Evolutionary conservation across 345 rosid genomes (phyloP), one percentile per base, ranked within the genome.

Genomic region (Sisymbrium irio): DNA sequence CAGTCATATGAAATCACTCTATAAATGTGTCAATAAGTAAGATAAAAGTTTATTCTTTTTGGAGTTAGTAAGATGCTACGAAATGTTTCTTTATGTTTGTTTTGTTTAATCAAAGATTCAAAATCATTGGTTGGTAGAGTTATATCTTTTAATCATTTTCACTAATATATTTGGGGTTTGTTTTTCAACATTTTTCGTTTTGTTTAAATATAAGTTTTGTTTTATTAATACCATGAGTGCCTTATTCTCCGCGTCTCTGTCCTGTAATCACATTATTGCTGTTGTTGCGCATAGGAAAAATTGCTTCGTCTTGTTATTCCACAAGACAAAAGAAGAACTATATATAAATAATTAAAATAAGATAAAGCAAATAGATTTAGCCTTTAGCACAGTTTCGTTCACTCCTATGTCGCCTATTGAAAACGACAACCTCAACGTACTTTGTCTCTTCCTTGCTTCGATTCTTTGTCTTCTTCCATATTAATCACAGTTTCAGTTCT

Each of bases 191-290:
- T 5, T 49, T 49, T 20, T 49, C 11, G 14, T 19, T 20, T 49
- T 19, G 13, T 13, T 49, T 50, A 12, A 22, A 50, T 50, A 20
- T 13, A 49, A 49, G 4, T 10, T 66, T 15, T 40, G 44, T 55
- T 47, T 36, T 37, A 12, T 50, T 50, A n/a, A 61, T 27, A 55
- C 40, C 36, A 63, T 69, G 53, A 70, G 67, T 82, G 85, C 91
- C 88, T 81, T 77, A 77, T 81, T 90, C 83, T 73, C 83, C 88
- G 88, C 74, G 81, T 65, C 85, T 46, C 58, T 90, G 98, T 88
- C 87, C 58, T 75, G 78, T 81, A 76, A 44, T 77, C 82, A 74
- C 76, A 70, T 77, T 65, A 71, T 71, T 71, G 80, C 39, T 54
- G 51, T 46, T 62, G 36, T 56, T 22, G 56, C 8, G 25, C 45